These are phyloP conservation scores for Chlorencoelia australis DNA, from an alignment of 2,329 filamentous ascomycete species.

Conservation along the genomic window DNA sequence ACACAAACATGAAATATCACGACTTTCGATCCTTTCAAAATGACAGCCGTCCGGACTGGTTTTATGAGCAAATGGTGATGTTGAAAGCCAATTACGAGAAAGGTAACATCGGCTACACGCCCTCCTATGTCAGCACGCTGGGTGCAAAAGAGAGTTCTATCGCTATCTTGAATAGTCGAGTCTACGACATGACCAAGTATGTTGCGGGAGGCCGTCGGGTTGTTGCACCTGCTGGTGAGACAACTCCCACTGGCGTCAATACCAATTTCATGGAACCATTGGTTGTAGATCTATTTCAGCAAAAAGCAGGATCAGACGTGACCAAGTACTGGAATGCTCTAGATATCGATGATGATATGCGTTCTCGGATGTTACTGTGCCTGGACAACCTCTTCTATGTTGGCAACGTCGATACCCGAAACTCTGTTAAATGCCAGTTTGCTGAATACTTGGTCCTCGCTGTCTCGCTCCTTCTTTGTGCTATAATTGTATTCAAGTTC, in stretches of 20 bases:
- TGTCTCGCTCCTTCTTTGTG: conserved; percentile 69
- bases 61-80: conserved; percentile 74
- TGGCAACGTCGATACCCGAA: conserved; percentile 83
- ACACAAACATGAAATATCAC: conserved; percentile 73
- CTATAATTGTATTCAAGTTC: conserved; percentile 91
- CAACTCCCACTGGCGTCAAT: conserved; percentile 39
- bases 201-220: conserved; percentile 62
- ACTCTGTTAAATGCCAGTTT: conserved; percentile 76
- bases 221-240: conserved; percentile 43
- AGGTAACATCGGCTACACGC: conserved; percentile 75
- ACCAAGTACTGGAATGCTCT: conserved; percentile 74
- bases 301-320: conserved; percentile 67
- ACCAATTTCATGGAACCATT: conserved; percentile 71
- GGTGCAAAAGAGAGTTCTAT: conserved; percentile 54
- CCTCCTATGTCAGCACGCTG: conserved; percentile 64
- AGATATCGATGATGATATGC: conserved; percentile 43
- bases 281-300: conserved; percentile 68
- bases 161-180: conserved; percentile 64
- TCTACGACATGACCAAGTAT: conserved; percentile 89
- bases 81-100: conserved; percentile 74
- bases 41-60: conserved; percentile 84
- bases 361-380: conserved; percentile 65
- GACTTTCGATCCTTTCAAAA: conserved; percentile 83
- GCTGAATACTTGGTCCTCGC: conserved; percentile 81
- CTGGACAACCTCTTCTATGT: conserved; percentile 93